Evolutionary conservation across 305 asterid species (phyloP).

Genomic region (Ruellia speciosa): DNA sequence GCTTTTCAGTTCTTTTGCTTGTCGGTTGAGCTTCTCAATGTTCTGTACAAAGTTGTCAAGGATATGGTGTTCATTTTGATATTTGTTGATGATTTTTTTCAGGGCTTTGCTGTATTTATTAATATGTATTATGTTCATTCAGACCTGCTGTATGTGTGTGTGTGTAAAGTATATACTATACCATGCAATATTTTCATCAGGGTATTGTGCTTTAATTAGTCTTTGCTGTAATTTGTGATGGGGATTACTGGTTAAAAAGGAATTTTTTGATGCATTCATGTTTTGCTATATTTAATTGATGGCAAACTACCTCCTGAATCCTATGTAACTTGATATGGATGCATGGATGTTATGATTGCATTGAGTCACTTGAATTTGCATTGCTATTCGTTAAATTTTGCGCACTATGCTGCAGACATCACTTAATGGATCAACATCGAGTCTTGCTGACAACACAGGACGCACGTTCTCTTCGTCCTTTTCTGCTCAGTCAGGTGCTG

Average conservation of each 20-base stretch:
- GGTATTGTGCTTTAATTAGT: neutral
- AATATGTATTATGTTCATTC: neutral
- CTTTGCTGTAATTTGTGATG: neutral
- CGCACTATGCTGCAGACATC: slow-evolving; percentile 57
- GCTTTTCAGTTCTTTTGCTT: slow-evolving; percentile 19
- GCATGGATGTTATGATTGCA: slow-evolving; percentile 17
- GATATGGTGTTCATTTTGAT: neutral
- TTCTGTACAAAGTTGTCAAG: neutral
- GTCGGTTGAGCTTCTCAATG: slow-evolving; percentile 8
- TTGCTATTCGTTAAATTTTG: slow-evolving; percentile 21
- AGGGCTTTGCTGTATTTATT: neutral
- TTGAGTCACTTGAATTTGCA: slow-evolving; percentile 10
- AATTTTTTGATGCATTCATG: neutral
- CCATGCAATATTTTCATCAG: neutral
- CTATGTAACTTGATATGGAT: slow-evolving; percentile 13
- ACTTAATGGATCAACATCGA: slow-evolving; percentile 72
- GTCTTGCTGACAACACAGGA: slow-evolving; percentile 79
- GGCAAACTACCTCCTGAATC: neutral
- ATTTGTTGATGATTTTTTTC: neutral
- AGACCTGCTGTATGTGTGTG: neutral
- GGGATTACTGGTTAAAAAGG: neutral
- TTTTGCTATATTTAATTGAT: slow-evolving; percentile 4
- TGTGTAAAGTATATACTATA: neutral
- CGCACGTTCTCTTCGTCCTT: slow-evolving; percentile 75
- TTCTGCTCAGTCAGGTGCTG: slow-evolving; percentile 92